Percentiles rank a stretch among this genome's conserved stretches.
phyloP scores from a whole-genome alignment of 2,329 filamentous ascomycete genomes.

The Dothistroma pini region DNA sequence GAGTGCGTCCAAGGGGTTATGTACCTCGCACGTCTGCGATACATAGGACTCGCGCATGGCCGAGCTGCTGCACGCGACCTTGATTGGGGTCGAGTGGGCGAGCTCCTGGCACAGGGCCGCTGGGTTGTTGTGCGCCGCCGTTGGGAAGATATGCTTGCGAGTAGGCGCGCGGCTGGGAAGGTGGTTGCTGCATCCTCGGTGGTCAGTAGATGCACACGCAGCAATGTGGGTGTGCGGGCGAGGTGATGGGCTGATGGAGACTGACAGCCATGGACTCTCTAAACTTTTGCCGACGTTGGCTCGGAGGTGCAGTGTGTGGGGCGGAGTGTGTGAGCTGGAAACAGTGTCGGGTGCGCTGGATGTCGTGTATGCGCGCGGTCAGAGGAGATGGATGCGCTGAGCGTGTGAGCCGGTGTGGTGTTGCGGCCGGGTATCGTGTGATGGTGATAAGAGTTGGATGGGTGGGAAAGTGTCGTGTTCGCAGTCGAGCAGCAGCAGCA shows the following conservation, averaged over 20 bases:
- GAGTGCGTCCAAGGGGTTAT: not conserved
- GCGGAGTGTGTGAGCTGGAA: not conserved
- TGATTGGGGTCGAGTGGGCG: conserved; percentile 51
- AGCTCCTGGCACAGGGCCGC: conserved; percentile 39
- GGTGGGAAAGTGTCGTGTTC: not conserved
- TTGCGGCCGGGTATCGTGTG: not conserved
- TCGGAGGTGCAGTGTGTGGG: not conserved
- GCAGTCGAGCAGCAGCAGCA: not conserved
- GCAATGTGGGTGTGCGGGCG: not conserved
- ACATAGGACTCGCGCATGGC: conserved; percentile 48
- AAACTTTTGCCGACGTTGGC: not conserved
- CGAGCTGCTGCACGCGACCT: conserved; percentile 50
- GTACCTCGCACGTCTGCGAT: conserved; percentile 52
- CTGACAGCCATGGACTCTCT: not conserved
- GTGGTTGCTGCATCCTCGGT: conserved; percentile 42
- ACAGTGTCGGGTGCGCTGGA: not conserved
- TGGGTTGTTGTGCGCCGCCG: conserved; percentile 36
- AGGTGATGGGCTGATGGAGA: not conserved
- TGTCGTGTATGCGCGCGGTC: not conserved
- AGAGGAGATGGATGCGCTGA: not conserved
- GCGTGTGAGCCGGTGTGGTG: not conserved
- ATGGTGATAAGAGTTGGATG: not conserved
- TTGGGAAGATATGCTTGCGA: conserved; percentile 48
- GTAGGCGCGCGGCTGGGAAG: conserved; percentile 50
- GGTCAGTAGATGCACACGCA: not conserved